A percentile compares a stretch with the other conserved stretches of the same genome.
These are phyloP conservation scores for Paramecium octaurelia DNA, from an alignment of 73 alveolate species.

Conservation along the genomic window DNA sequence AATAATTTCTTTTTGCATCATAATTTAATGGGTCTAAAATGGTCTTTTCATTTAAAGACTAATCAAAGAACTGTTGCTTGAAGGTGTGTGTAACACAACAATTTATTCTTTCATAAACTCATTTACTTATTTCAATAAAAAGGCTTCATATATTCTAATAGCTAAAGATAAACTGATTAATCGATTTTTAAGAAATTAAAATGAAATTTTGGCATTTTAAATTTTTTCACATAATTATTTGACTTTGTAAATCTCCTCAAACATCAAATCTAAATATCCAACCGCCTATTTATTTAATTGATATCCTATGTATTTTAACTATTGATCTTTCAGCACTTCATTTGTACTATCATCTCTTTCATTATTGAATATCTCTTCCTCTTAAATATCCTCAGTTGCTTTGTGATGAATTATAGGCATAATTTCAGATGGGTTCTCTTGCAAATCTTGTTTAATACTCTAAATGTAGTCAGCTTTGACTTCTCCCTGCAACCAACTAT, in stretches of 20 bases:
- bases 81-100: slow-evolving; percentile 28
- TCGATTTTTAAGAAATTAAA: background rate
- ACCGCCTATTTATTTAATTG: background rate
- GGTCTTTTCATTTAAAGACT: background rate
- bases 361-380: background rate
- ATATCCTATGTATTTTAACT: slow-evolving; percentile 13
- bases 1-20: background rate
- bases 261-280: slow-evolving; percentile 3
- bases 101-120: slow-evolving; percentile 44
- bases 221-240: background rate
- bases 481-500: slow-evolving; percentile 43
- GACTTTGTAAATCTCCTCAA: background rate
- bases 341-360: background rate
- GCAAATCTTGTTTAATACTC: background rate
- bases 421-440: background rate
- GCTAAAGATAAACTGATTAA: background rate
- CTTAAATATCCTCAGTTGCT: slow-evolving; percentile 25
- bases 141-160: background rate
- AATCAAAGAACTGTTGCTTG: background rate
- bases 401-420: background rate
- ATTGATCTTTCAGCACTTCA: background rate
- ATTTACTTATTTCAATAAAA: background rate
- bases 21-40: background rate
- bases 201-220: background rate
- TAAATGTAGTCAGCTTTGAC: slow-evolving; percentile 9